Conservation (phyloP, 371 early-diverging fungal species). For the Actinomortierella ambigua region DNA sequence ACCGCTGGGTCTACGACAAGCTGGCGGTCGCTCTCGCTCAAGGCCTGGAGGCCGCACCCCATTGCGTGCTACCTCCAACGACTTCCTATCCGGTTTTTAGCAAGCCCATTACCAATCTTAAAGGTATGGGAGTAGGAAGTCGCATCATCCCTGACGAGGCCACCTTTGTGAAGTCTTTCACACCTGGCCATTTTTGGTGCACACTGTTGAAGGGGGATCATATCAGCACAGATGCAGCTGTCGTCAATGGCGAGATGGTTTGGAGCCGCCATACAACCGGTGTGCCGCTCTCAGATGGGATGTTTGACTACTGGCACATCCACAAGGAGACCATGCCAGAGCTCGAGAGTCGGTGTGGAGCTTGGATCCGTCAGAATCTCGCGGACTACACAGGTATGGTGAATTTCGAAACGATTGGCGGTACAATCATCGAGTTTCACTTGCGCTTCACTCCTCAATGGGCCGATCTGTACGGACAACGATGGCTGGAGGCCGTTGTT, state of each 20-base stretch:
- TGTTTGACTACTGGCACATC: constrained; percentile 20
- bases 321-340: constrained; percentile 15
- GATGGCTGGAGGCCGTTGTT: constrained; percentile 17
- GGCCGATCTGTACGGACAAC: constrained; percentile 19
- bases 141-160: constrained; percentile 14
- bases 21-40: constrained; percentile 13
- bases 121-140: constrained; percentile 18
- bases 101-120: constrained; percentile 21
- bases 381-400: constrained; percentile 18
- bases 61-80: constrained; percentile 10
- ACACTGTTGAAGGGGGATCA: constrained; percentile 10
- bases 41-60: constrained; percentile 19
- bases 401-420: constrained; percentile 25
- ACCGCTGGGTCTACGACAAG: constrained; percentile 23
- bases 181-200: constrained; percentile 24
- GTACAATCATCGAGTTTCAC: constrained; percentile 17
- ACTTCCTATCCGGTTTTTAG: constrained; percentile 18
- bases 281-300: constrained; percentile 5
- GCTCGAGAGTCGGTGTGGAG: constrained; percentile 8
- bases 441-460: constrained; percentile 18
- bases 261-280: constrained; percentile 25
- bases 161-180: constrained; percentile 10
- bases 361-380: constrained; percentile 13
- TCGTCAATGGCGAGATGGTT: constrained; percentile 12
- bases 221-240: constrained; percentile 21